These are phyloP conservation scores for Salvia sclarea DNA, from an alignment of 305 asterid species.

Conservation along the genomic window DNA sequence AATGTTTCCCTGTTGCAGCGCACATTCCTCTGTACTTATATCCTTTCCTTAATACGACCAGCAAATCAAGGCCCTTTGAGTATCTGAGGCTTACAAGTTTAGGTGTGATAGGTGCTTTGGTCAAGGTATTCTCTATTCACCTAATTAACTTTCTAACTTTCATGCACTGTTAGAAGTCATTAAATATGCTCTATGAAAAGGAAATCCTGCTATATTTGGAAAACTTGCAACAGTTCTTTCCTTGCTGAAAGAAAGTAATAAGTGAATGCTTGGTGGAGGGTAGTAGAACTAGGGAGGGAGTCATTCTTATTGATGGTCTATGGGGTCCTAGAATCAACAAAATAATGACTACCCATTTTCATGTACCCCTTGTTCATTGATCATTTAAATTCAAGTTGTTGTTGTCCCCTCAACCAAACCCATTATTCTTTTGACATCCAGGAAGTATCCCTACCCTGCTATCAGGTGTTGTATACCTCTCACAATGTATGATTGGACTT, in stretches of 20 bases:
- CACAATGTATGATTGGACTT: too few relatives aligned
- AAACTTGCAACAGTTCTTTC: not conserved
- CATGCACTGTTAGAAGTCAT: conserved; percentile 11
- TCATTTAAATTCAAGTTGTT: not conserved
- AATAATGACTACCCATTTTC: not conserved
- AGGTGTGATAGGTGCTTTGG: conserved; percentile 95
- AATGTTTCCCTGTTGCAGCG: conserved; percentile 57
- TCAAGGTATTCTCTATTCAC: conserved; percentile 64
- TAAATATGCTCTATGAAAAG: conserved; percentile 10
- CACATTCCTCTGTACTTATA: conserved; percentile 89
- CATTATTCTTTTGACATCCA: too few relatives aligned
- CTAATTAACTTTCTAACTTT: conserved; percentile 7
- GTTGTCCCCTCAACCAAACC: too few relatives aligned
- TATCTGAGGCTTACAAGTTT: conserved; percentile 94
- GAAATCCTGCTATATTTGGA: conserved; percentile 5
- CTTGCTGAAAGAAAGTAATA: not conserved
- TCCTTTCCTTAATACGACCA: conserved; percentile 92
- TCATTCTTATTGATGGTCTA: not conserved
- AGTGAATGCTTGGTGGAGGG: not conserved
- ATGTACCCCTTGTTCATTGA: not conserved
- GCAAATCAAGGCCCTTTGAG: conserved; percentile 95
- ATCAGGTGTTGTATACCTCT: too few relatives aligned
- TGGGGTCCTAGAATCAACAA: not conserved
- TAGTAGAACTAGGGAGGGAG: not conserved
- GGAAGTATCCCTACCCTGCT: too few relatives aligned